phyloP scores from a whole-genome alignment of 306 rosid genomes.

The Vicia sativa region DNA sequence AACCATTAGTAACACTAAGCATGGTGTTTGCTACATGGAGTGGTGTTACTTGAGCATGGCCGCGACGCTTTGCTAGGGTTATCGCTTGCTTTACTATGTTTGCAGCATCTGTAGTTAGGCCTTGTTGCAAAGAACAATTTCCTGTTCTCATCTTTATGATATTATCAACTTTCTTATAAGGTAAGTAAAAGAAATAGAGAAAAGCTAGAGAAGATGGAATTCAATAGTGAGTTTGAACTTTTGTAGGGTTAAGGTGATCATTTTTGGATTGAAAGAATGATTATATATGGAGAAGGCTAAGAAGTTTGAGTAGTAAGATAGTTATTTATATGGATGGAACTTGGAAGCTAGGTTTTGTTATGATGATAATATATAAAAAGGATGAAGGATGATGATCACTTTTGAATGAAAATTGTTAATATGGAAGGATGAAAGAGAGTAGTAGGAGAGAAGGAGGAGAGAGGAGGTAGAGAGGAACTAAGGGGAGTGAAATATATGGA shows the following conservation, averaged over 20 bases:
- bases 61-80: constrained; percentile 75
- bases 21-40: constrained; percentile 93
- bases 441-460: constrained; percentile 14
- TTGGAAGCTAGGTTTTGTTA: constrained; percentile 31
- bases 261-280: constrained; percentile 38
- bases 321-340: constrained; percentile 33
- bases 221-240: constrained; percentile 3
- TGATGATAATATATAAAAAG: constrained; percentile 38
- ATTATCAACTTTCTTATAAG: neutral
- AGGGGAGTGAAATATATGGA: constrained; percentile 60
- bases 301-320: constrained; percentile 5
- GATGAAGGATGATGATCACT: constrained; percentile 24
- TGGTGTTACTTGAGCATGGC: constrained; percentile 96
- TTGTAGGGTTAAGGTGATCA: constrained; percentile 1
- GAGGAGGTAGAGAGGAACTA: constrained; percentile 26
- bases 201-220: constrained; percentile 5
- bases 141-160: constrained; percentile 74
- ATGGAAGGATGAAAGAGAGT: constrained; percentile 1
- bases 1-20: constrained; percentile 69
- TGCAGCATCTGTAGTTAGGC: constrained; percentile 77
- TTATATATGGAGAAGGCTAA: constrained; percentile 19
- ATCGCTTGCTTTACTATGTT: constrained; percentile 74
- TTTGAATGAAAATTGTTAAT: constrained; percentile 22
- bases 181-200: neutral
- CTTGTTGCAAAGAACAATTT: constrained; percentile 77